A percentile compares a stretch with the other conserved stretches of the same genome.
Conservation (phyloP, 176 grass and related monocot species). For the Puya raimondii region DNA sequence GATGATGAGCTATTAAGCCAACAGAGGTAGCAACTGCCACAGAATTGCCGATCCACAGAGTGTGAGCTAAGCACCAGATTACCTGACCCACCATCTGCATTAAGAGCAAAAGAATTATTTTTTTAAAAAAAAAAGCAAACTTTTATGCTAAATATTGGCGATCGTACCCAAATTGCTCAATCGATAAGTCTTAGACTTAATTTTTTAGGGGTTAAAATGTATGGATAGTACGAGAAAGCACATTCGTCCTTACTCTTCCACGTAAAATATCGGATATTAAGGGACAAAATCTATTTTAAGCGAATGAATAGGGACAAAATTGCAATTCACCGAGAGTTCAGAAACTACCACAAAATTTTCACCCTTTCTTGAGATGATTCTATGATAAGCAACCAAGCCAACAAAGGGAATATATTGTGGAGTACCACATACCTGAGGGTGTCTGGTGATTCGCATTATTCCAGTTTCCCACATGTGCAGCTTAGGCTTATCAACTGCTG, state of each 20-base stretch:
- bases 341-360: too few species aligned
- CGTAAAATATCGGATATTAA: too few species aligned
- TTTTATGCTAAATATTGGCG: too few species aligned
- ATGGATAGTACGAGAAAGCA: too few species aligned
- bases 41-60: conserved; percentile 85
- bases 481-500: conserved; percentile 91
- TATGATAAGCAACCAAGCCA: not conserved
- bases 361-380: too few species aligned
- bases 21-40: conserved; percentile 61
- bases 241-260: too few species aligned
- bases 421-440: conserved; percentile 57
- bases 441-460: conserved; percentile 94
- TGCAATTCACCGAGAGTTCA: too few species aligned
- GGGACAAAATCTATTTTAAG: too few species aligned
- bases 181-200: not conserved
- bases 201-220: not conserved
- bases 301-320: too few species aligned
- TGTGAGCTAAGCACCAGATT: conserved; percentile 95
- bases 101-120: not conserved
- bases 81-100: conserved; percentile 80
- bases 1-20: conserved; percentile 71
- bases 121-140: not conserved
- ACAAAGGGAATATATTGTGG: not conserved
- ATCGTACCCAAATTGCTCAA: not conserved
- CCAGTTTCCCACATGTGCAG: conserved; percentile 96